Percentiles rank a stretch among this genome's conserved stretches.
phyloP scores from a whole-genome alignment of 2,329 filamentous ascomycete genomes.

The Emmonsiellopsis sp. region DNA sequence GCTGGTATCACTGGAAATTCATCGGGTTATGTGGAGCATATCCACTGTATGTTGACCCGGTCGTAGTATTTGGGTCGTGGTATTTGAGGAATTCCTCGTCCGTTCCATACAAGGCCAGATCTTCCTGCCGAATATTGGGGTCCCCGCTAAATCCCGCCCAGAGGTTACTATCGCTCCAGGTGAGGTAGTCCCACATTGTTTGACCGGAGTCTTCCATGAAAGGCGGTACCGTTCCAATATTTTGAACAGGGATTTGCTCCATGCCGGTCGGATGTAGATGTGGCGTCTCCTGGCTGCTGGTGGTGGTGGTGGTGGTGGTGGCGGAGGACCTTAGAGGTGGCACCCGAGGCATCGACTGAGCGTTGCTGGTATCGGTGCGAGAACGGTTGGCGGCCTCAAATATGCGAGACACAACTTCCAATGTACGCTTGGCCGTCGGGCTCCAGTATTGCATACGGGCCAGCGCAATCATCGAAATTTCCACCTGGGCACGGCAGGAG shows the following conservation, averaged over 20 bases:
- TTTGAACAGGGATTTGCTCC: conserved; percentile 7
- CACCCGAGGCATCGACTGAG: background rate
- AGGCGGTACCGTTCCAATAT: conserved; percentile 18
- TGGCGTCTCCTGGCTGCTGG: too few species aligned
- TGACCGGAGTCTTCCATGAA: conserved; percentile 21
- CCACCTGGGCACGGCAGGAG: conserved; percentile 46
- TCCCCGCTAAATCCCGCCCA: conserved; percentile 20
- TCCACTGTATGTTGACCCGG: conserved; percentile 3
- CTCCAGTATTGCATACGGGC: conserved; percentile 55
- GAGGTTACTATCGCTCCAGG: conserved; percentile 27
- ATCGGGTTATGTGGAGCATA: background rate
- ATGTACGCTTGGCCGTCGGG: conserved; percentile 51
- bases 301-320: background rate
- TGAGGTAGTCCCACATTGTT: conserved; percentile 29
- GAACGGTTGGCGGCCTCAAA: conserved; percentile 45
- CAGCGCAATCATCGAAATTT: conserved; percentile 30
- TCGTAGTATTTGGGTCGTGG: conserved; percentile 12
- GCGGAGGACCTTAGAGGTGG: background rate
- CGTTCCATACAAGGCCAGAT: conserved; percentile 16
- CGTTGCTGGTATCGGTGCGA: conserved; percentile 7
- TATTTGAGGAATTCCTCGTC: conserved; percentile 15
- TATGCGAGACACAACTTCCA: conserved; percentile 55
- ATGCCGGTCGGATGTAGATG: background rate
- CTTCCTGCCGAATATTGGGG: conserved; percentile 16
- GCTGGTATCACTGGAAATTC: background rate